Base-by-base conservation (phyloP, 352 stramenopile genomes). In the Sclerospora graminicola region DNA sequence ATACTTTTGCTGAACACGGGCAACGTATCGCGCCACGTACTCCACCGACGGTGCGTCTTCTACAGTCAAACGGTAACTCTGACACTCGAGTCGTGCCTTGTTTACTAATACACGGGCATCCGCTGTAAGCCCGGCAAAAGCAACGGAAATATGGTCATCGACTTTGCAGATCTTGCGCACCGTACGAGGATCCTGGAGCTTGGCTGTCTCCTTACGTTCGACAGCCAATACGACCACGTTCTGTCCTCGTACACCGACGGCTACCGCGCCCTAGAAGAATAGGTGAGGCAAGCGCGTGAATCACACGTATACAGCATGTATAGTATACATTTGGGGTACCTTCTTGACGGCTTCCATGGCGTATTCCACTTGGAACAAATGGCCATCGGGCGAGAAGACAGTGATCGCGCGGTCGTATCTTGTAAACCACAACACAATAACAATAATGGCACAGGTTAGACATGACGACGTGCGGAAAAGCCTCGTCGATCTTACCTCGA, bases 341-440 rank as follows among this genome's bases (percentile, higher is more conserved):
- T 96, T 92, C 68, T 98, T 97, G 9, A 99, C 96, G 23, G 96
- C 96, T 63, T 99, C 95, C 88, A 99, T 99, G 50, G 96, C 96
- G 78, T 99, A 99, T 81, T 99, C 96, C 8, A 99, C 96, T 66
- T 98, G 95, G 70, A 99, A 98, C 57, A 99, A 80, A 66, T 99
- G 95, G 27, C 96, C 96, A 77, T 99, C 96, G 6, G 96, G 96
- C 60, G 93, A 98, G 75, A 99, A 99, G 24, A 99, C 94, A 42
- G 96, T 99, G 65, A 99, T 98, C 29, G 96, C 96, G 58, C 96
- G 91, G 77, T 99, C 96, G 71, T 99, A 99, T 71, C 94, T 98
- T 41, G 30, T 5, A 23, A 27, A 3, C 1, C 14, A 20, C 18
- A 29, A 34, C 23, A 43, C 16, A 23, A 36, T 7, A 32, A n/a